Evolutionary conservation across 1,139 yeast genomes (phyloP).

Genomic region (Starmera stellimalicola): DNA sequence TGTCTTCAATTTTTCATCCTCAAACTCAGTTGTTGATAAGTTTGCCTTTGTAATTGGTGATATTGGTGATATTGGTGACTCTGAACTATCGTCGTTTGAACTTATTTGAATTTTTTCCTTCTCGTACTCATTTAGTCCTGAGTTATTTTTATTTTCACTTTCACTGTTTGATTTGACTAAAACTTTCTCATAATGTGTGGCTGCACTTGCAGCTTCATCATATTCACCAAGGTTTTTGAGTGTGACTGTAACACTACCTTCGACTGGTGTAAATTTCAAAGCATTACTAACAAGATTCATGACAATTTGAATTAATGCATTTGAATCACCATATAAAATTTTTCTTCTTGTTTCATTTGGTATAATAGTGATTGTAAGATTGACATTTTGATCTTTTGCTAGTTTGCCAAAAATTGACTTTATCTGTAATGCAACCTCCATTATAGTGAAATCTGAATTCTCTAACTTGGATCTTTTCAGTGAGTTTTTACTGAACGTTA

Average conservation of each 20-base stretch:
- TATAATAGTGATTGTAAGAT: conserved; percentile 42
- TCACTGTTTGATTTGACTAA: conserved; percentile 19
- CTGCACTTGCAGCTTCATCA: conserved; percentile 38
- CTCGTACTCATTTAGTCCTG: conserved; percentile 7
- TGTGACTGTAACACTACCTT: conserved; percentile 67
- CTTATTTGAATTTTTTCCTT: conserved; percentile 1
- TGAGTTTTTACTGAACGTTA: conserved; percentile 88
- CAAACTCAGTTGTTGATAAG: no score
- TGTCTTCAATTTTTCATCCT: conserved; percentile 15
- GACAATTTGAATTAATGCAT: conserved; percentile 77
- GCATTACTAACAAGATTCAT: conserved; percentile 86
- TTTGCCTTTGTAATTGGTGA: conserved; percentile 2
- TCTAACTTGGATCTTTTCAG: conserved; percentile 78
- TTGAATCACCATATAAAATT: conserved; percentile 74
- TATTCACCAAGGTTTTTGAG: conserved; percentile 64
- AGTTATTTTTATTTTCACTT: conserved; percentile 5
- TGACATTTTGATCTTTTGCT: conserved; percentile 70
- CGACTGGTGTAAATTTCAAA: conserved; percentile 79
- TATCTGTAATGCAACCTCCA: conserved; percentile 70
- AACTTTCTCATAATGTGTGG: conserved; percentile 26
- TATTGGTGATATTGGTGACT: background rate
- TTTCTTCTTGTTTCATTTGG: conserved; percentile 57
- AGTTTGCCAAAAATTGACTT: conserved; percentile 81
- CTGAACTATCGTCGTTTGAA: background rate
- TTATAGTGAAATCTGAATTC: conserved; percentile 60